phyloP scores from a whole-genome alignment of 2,329 filamentous ascomycete species.

The Fusarium sacchari region DNA sequence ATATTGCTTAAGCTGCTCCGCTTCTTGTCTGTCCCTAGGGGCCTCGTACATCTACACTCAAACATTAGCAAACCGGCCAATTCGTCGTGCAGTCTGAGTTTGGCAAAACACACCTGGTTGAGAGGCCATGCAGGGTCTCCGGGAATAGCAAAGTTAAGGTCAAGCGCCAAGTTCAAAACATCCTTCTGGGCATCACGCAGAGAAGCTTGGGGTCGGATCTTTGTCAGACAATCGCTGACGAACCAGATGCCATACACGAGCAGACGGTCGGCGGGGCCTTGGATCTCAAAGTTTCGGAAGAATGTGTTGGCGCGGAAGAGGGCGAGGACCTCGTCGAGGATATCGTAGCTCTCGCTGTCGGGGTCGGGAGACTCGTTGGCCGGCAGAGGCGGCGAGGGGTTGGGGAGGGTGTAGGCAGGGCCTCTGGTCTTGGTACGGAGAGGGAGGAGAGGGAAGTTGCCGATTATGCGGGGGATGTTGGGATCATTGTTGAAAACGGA shows the following conservation, averaged over 20 bases:
- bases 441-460: slow-evolving; percentile 94
- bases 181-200: slow-evolving; percentile 73
- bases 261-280: slow-evolving; percentile 91
- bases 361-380: slow-evolving; percentile 76
- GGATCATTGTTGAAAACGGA: slow-evolving; percentile 92
- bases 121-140: slow-evolving; percentile 93
- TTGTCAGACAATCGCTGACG: slow-evolving; percentile 87
- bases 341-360: slow-evolving; percentile 93
- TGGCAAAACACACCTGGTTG: slow-evolving; percentile 72
- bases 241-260: slow-evolving; percentile 97
- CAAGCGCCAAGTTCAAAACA: slow-evolving; percentile 89
- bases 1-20: slow-evolving; percentile 88
- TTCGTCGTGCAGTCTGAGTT: background rate
- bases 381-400: slow-evolving; percentile 66
- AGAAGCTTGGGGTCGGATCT: slow-evolving; percentile 80
- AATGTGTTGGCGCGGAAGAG: slow-evolving; percentile 98
- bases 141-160: slow-evolving; percentile 91
- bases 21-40: slow-evolving; percentile 86
- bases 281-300: slow-evolving; percentile 99
- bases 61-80: slow-evolving; percentile 7
- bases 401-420: slow-evolving; percentile 86
- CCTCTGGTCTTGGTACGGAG: slow-evolving; percentile 94
- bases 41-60: slow-evolving; percentile 80
- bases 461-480: slow-evolving; percentile 69
- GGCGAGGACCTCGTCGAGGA: slow-evolving; percentile 90